Evolutionary conservation across 306 rosid genomes (phyloP).

Genomic region (Cicer yamashitae): DNA sequence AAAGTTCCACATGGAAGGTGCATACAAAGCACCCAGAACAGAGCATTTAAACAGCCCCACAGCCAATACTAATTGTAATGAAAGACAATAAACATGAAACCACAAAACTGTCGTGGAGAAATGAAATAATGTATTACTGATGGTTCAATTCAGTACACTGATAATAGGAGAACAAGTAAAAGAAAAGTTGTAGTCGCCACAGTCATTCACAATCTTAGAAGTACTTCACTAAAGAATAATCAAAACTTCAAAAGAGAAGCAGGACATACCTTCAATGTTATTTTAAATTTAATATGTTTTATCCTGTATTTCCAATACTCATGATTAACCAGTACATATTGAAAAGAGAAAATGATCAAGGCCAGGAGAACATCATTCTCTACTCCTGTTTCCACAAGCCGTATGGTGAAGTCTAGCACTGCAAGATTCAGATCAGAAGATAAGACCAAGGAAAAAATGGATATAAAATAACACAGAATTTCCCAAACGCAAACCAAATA

Average conservation of each 20-base stretch:
- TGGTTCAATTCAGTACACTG: constrained; percentile 31
- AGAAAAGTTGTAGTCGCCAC: not conserved
- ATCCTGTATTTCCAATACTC: constrained; percentile 85
- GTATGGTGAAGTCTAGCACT: constrained; percentile 90
- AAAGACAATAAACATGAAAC: not conserved
- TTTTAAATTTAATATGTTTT: constrained; percentile 81
- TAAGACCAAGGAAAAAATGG: constrained; percentile 38
- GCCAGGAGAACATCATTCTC: constrained; percentile 81
- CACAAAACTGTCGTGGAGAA: not conserved
- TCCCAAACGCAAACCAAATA: constrained; percentile 17
- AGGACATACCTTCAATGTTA: constrained; percentile 78
- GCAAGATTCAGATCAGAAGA: constrained; percentile 55
- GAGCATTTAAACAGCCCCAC: constrained; percentile 12
- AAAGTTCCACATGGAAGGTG: constrained; percentile 4
- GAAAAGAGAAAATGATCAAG: constrained; percentile 78
- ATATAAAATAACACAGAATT: constrained; percentile 5
- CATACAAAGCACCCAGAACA: constrained; percentile 18
- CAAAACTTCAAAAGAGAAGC: constrained; percentile 38
- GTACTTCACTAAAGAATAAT: constrained; percentile 24
- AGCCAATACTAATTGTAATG: not conserved
- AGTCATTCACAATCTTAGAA: constrained; percentile 28
- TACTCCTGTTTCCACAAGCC: constrained; percentile 80
- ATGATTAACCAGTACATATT: constrained; percentile 84
- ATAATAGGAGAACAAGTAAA: constrained; percentile 25
- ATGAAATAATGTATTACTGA: not conserved